phyloP scores from a whole-genome alignment of 352 stramenopile genomes.

The Pythium aphanidermatum region DNA sequence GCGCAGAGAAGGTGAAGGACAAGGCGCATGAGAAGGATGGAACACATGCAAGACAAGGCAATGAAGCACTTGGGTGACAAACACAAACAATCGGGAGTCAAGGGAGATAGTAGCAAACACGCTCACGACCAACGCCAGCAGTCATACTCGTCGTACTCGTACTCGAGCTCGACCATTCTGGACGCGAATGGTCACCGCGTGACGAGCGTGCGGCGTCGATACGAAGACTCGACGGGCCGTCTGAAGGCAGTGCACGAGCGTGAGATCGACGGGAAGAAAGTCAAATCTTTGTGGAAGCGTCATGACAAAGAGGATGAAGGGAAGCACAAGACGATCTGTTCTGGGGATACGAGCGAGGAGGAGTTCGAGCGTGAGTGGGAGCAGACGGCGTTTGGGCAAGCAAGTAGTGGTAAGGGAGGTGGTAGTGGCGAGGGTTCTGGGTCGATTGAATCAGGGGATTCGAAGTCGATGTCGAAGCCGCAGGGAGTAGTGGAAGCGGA shows the following conservation, averaged over 20 bases:
- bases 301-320: slow-evolving; percentile 43
- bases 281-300: slow-evolving; percentile 51
- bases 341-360: slow-evolving; percentile 23
- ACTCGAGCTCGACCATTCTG: slow-evolving; percentile 55
- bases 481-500: slow-evolving; percentile 16
- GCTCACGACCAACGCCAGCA: not conserved
- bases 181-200: slow-evolving; percentile 52
- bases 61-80: slow-evolving; percentile 1
- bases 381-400: slow-evolving; percentile 55
- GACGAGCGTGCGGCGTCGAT: slow-evolving; percentile 48
- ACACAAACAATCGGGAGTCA: not conserved
- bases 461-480: too few relatives aligned
- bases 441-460: too few relatives aligned
- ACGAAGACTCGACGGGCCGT: slow-evolving; percentile 66
- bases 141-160: slow-evolving; percentile 55
- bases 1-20: slow-evolving; percentile 10
- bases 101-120: slow-evolving; percentile 4
- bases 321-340: slow-evolving; percentile 39
- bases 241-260: slow-evolving; percentile 70
- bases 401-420: slow-evolving; percentile 24
- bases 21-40: not conserved
- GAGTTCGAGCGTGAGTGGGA: slow-evolving; percentile 65
- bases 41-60: slow-evolving; percentile 5
- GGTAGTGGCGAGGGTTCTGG: not conserved
- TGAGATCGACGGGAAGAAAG: slow-evolving; percentile 53